Conservation (phyloP, 352 stramenopile genomes). For the Phytophthora fragariae region DNA sequence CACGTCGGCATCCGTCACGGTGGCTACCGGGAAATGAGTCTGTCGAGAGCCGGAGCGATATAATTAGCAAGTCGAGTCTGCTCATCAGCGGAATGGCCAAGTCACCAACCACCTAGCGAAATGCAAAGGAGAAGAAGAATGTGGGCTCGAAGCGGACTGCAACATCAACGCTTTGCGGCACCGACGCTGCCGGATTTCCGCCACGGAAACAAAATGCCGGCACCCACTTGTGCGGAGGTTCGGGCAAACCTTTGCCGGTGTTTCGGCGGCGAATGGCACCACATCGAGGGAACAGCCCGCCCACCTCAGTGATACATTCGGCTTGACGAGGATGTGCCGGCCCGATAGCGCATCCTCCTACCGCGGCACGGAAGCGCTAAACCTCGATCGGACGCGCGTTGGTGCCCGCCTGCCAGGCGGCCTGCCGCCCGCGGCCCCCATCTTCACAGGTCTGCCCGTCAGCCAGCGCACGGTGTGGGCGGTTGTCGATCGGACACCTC, state of each 20-base stretch:
- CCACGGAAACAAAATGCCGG: no score
- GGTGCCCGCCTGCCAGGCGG: neutral
- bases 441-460: neutral
- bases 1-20: constrained; percentile 33
- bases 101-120: constrained; percentile 10
- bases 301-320: constrained; percentile 25
- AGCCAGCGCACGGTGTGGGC: constrained; percentile 4
- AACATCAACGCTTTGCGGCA: constrained; percentile 30
- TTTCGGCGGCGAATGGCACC: constrained; percentile 6
- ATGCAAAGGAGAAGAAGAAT: constrained; percentile 13
- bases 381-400: constrained; percentile 12
- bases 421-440: neutral
- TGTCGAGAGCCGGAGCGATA: constrained; percentile 32
- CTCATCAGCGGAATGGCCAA: constrained; percentile 30
- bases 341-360: constrained; percentile 21
- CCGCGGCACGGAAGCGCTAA: constrained; percentile 11
- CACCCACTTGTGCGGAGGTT: no score
- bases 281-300: constrained; percentile 19
- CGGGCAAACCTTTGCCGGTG: constrained; percentile 17
- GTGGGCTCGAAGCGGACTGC: constrained; percentile 2
- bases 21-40: neutral
- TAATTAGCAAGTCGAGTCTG: neutral
- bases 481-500: constrained; percentile 17
- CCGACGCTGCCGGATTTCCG: neutral
- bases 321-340: constrained; percentile 13